A percentile compares a stretch with the other conserved stretches of the same genome.
These are phyloP conservation scores for Aspergillus clavatus DNA, from an alignment of 2,329 filamentous ascomycete genomes.

Conservation along the genomic window DNA sequence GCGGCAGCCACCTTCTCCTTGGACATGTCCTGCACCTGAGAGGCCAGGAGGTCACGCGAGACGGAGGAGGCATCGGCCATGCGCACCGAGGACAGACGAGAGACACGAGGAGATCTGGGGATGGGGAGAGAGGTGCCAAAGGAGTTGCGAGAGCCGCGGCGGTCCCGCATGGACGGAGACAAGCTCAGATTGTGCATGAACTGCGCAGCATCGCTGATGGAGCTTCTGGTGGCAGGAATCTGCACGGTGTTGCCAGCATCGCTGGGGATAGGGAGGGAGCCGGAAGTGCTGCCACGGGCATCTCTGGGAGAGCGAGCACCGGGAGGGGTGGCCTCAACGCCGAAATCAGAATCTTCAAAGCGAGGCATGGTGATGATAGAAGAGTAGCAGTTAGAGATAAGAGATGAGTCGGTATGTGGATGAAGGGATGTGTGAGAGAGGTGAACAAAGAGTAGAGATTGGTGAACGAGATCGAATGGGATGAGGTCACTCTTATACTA, in stretches of 20 bases:
- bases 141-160: slow-evolving; percentile 67
- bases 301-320: slow-evolving; percentile 25
- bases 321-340: slow-evolving; percentile 32
- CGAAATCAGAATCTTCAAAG: slow-evolving; percentile 56
- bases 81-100: slow-evolving; percentile 60
- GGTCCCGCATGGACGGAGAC: slow-evolving; percentile 62
- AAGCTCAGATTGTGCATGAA: slow-evolving; percentile 71
- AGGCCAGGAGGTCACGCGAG: slow-evolving; percentile 62
- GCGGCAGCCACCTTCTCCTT: slow-evolving; percentile 62
- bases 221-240: slow-evolving; percentile 63
- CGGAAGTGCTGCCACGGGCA: slow-evolving; percentile 19
- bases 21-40: slow-evolving; percentile 65
- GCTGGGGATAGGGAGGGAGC: slow-evolving; percentile 40
- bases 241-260: slow-evolving; percentile 56
- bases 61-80: slow-evolving; percentile 47
- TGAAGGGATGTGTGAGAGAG: too few relatives aligned
- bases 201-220: slow-evolving; percentile 61
- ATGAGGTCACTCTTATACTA: slow-evolving; percentile 15
- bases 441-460: too few relatives aligned
- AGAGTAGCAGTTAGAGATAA: slow-evolving; percentile 2
- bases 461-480: neutral
- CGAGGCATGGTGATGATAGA: slow-evolving; percentile 50
- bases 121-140: slow-evolving; percentile 70
- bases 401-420: neutral
- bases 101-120: slow-evolving; percentile 64